Evolutionary conservation across 495 filamentous ascomycete genomes (phyloP), one percentile per base, ranked within the genome.

Genomic region (Elaphomyces granulatus): DNA sequence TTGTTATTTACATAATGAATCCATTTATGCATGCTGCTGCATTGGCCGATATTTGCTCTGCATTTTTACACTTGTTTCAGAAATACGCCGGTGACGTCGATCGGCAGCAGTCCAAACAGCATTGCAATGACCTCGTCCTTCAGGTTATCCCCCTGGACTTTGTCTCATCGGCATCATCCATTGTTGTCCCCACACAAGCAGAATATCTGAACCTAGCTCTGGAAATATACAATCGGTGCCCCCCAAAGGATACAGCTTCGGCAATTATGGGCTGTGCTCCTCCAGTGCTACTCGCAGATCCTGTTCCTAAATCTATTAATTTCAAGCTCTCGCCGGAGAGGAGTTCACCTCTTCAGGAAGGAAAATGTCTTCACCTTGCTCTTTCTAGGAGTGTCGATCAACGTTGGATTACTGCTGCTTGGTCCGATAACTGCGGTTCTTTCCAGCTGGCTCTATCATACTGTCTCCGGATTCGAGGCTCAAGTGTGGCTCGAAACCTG

Each of bases 1-100:
- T 82, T 35, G 83, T 95, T 14, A 64, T 95, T n/a, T 94, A 86
- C 51, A 78, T 94, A 31, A 61, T 94, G 34, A 86, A 95, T 50
- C 76, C 79, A 0, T 81, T 84, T 30, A 63, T 73, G 4, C 63
- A 73, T 37, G 62, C 77, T 12, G 63, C 68, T 19, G 71, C 78
- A 9, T 64, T 87, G 9, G 76, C 83, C 16, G 74, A 86, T 45
- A 74, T 88, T 7, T 94, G 84, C 49, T 68, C 75, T 8, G 81
- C 78, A 14, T 93, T 92, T 52, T 77, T 78, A 54, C 63, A 72
- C 23, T 70, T 96, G 9, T 80, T 79, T 47, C 76, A 85, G 40
- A 59, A 72, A 21, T 90, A 88, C 52, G 61, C 67, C 19, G 64
- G 59, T 23, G 58, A 67, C 20, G 45, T 52, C 9, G 62, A 62